Base-by-base conservation (phyloP, 768 basidiomycete genomes). In the Stropharia rugosoannulata region DNA sequence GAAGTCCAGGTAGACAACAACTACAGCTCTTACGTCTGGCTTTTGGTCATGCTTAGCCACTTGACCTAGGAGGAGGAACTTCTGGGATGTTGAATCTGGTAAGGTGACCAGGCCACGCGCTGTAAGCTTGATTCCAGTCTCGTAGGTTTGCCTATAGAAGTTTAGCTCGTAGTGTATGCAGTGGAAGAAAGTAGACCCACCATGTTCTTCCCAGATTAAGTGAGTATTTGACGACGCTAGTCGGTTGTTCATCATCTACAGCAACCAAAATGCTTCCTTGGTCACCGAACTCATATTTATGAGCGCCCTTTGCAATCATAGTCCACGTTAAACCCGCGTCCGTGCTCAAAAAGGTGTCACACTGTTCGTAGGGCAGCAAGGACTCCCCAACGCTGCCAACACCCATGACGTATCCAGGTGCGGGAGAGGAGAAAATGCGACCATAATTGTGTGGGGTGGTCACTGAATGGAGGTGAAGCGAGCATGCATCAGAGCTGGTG, bases 271-370 rank as follows among this genome's bases (percentile, higher is more conserved):
- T 81, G 63, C 89, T 89, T 0, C 81, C 97, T 64, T 80, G 80
- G 64, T 97, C 97, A 5, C 97, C 97, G 68, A 98, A 95, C 72
- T 98, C 95, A 65, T 98, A 98, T 72, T 95, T 94, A 67, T 93
- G 87, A 0, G 96, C 90, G 19, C 87, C 85, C 50, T 70, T 73
- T 41, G 76, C 75, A 9, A 87, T 79, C 88, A 93, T 93, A 19
- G 64, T 73, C 96, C 97, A 99, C 5, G 83, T 83, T 12, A 94
- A 62, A 1, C 97, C 97, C 0, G 87, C 95, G 64, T 99, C 93
- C 0, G 80, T 88, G 62, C 93, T 95, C 57, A 98, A 68, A 77
- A 97, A 99, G 0, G 96, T 98, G 64, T 97, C 93, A 64, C 90
- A 87, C 37, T 97, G 87, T 41, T 89, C 85, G 63, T 98, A 98